Conservation (phyloP, 78 protist species). For the Pelomyxa schiedti region DNA sequence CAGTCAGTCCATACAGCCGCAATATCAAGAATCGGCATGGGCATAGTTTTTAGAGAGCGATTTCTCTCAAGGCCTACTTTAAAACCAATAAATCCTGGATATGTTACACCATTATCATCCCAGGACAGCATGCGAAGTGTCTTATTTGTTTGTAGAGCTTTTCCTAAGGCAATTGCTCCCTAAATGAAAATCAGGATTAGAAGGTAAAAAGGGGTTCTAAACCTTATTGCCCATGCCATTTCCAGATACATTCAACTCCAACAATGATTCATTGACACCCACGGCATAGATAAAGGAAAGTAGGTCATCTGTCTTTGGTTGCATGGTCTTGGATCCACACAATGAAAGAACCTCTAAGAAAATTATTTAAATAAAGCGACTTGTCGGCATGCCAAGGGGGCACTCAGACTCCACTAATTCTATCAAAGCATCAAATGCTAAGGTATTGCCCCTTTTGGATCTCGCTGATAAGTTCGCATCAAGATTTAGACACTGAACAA, state of each 20-base stretch:
- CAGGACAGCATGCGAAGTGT: conserved; percentile 26
- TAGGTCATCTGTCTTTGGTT: conserved; percentile 6
- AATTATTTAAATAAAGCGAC: too few relatives aligned
- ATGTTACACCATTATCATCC: conserved; percentile 43
- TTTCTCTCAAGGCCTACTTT: conserved; percentile 37
- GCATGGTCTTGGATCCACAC: neutral
- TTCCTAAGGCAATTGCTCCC: conserved; percentile 56
- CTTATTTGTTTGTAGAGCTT: conserved; percentile 53
- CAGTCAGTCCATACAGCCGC: conserved; percentile 11
- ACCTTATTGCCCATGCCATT: conserved; percentile 46
- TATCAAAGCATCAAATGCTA: neutral
- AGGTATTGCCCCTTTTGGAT: too few relatives aligned
- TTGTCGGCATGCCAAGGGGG: too few relatives aligned
- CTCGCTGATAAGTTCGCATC: conserved; percentile 39
- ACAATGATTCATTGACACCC: conserved; percentile 31
- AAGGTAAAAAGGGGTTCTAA: too few relatives aligned
- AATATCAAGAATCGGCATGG: conserved; percentile 42
- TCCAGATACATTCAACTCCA: conserved; percentile 39
- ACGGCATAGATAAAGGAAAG: conserved; percentile 41
- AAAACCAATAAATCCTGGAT: conserved; percentile 29
- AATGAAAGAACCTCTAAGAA: neutral
- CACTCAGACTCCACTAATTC: neutral
- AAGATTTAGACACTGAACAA: neutral
- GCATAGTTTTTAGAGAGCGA: conserved; percentile 30
- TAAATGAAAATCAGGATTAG: too few relatives aligned